Conservation (phyloP, 1,139 yeast genomes). For the Scheffersomyces segobiensis region DNA sequence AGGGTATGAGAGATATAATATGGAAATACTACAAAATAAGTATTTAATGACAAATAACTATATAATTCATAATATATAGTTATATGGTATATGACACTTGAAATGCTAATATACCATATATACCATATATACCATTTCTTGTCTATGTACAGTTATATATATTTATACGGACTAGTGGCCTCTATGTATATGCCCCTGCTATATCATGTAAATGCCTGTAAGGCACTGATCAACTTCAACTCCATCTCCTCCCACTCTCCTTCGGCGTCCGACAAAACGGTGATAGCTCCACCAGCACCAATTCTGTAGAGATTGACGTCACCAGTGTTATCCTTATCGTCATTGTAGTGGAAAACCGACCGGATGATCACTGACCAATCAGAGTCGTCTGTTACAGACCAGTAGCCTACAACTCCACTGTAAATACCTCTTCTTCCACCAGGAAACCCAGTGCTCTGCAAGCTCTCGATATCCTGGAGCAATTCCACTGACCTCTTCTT, state of each 20-base stretch:
- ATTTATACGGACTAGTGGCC: neutral
- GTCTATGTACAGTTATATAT: neutral
- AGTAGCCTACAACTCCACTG: slow-evolving; percentile 94
- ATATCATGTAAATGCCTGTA: slow-evolving; percentile 52
- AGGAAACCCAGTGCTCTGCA: slow-evolving; percentile 41
- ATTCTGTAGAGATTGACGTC: slow-evolving; percentile 62
- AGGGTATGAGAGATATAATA: no score
- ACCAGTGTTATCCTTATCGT: slow-evolving; percentile 42
- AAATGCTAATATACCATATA: neutral
- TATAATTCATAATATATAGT: no score
- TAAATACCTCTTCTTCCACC: slow-evolving; percentile 76
- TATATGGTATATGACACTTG: no score
- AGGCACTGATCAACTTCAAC: slow-evolving; percentile 75
- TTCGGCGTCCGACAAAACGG: slow-evolving; percentile 75
- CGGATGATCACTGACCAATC: slow-evolving; percentile 97
- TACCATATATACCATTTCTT: no score
- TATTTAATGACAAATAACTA: no score
- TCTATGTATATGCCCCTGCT: neutral
- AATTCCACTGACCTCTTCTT: slow-evolving; percentile 89
- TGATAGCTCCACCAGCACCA: slow-evolving; percentile 99
- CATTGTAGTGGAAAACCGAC: slow-evolving; percentile 67
- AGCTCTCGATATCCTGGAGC: slow-evolving; percentile 52
- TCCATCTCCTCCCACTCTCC: slow-evolving; percentile 95
- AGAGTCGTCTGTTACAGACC: slow-evolving; percentile 85
- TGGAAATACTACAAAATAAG: no score